Conservation (phyloP, 1,284 basidiomycete species). For the Marasmius oreades region DNA sequence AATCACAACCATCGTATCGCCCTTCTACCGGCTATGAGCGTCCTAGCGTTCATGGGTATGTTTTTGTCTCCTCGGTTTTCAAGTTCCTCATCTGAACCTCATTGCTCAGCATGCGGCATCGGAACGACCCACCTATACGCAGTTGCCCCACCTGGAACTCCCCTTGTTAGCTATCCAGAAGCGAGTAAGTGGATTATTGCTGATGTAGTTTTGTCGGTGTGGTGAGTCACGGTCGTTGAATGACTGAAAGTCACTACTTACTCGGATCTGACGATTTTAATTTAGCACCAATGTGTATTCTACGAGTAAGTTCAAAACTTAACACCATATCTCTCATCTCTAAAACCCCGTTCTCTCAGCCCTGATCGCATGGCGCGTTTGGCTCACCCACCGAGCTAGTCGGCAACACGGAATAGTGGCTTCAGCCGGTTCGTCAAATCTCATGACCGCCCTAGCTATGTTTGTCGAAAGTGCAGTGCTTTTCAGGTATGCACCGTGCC, state of each 20-base stretch:
- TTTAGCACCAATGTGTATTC: conserved; percentile 12
- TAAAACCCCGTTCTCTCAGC: not conserved
- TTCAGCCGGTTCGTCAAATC: not conserved
- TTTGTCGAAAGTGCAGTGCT: conserved; percentile 16
- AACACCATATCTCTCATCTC: too few relatives aligned
- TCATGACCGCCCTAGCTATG: conserved; percentile 10
- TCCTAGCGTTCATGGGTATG: conserved; percentile 12
- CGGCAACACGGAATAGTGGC: not conserved
- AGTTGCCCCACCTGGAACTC: not conserved
- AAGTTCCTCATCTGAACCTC: too few relatives aligned
- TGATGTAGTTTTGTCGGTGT: conserved; percentile 10
- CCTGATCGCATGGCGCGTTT: conserved; percentile 11
- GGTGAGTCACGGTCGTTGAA: not conserved
- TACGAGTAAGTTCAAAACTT: conserved; percentile 10
- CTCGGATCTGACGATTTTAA: too few relatives aligned
- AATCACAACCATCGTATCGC: conserved; percentile 9
- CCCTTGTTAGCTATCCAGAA: not conserved
- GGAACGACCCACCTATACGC: conserved; percentile 12
- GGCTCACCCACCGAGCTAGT: conserved; percentile 1
- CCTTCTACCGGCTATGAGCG: conserved; percentile 13
- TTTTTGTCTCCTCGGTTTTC: not conserved
- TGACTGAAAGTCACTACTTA: not conserved
- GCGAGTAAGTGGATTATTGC: conserved; percentile 8
- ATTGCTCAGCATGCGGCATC: conserved; percentile 6
- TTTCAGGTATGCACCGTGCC: conserved; percentile 12